Base-by-base conservation (phyloP, 2,329 filamentous ascomycete genomes). In the Sporothrix euskadiensis region DNA sequence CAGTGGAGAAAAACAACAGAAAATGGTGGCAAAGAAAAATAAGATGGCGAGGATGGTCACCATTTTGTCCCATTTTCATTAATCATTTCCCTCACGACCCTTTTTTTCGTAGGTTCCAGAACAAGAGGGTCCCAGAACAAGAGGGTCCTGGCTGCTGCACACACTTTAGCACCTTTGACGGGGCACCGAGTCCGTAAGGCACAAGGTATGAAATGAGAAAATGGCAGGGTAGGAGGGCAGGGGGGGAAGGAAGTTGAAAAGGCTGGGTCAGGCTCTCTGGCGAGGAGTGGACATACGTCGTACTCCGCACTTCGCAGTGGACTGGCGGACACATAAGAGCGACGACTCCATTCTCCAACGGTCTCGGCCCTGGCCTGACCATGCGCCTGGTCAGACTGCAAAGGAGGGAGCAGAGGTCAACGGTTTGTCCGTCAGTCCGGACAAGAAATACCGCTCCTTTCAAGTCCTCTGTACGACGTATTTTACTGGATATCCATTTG, bases 91-190 rank as follows among this genome's bases (percentile, higher is more conserved):
- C 22, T 49, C 44, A 19, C 19, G 44, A 19, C 44, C 44, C n/a
- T 65, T 30, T 66, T 35, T 35, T 30, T 66, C n/a, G 35, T 26
- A 66, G 61, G 61, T 66, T 66, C 61, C 61, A 66, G 61, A 66
- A 66, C 61, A 41, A 66, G 39, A 47, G 39, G 22, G 39, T 63
- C 32, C 32, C 61, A 66, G 61, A 66, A 66, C 61, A 41, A 66
- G 39, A 47, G 39, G 22, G 39, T 63, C 32, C 32, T 63, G 5
- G 39, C 26, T 57, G 57, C n/a, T 66, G 22, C 61, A 47, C 61
- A 66, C 39, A 16, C 61, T 65, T 61, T n/a, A 61, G 52, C 32
- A 10, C 32, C n/a, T 30, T 47, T n/a, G 8, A 66, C 7, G n/a
- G 39, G 39, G 10, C 9, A 3, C 10, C 12, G 5, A 30, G n/a